Percentiles rank a stretch among this genome's conserved stretches.
Conservation (phyloP, 2,329 filamentous ascomycete genomes). For the Epichloe coenophiala region DNA sequence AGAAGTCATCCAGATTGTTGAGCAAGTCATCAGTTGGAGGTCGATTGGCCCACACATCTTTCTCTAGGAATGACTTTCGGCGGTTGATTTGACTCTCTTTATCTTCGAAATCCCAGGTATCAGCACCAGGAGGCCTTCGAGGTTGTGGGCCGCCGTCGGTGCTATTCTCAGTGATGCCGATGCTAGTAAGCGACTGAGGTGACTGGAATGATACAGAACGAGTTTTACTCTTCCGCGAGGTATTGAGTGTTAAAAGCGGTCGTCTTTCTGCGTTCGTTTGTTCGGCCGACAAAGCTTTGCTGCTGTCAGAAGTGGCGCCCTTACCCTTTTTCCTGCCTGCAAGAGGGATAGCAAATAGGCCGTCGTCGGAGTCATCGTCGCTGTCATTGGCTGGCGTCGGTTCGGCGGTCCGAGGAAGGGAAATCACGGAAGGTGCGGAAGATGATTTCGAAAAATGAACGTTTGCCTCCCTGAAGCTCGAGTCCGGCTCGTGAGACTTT, state of each 20-base stretch:
- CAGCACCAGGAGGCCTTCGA: slow-evolving; percentile 38
- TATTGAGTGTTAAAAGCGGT: slow-evolving; percentile 51
- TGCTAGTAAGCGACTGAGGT: slow-evolving; percentile 29
- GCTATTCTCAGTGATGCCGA: slow-evolving; percentile 25
- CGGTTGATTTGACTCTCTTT: slow-evolving; percentile 50
- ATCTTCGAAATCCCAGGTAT: slow-evolving; percentile 47
- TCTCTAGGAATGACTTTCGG: slow-evolving; percentile 80
- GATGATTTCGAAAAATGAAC: slow-evolving; percentile 56
- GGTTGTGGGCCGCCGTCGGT: slow-evolving; percentile 25
- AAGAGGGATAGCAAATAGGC: slow-evolving; percentile 66
- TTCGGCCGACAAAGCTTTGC: slow-evolving; percentile 6
- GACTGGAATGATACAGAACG: slow-evolving; percentile 57
- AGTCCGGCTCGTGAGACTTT: slow-evolving; percentile 52
- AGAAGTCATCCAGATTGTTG: slow-evolving; percentile 96
- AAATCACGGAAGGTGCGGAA: slow-evolving; percentile 22
- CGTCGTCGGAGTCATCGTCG: slow-evolving; percentile 84
- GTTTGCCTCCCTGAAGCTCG: slow-evolving; percentile 68
- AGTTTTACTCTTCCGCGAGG: slow-evolving; percentile 44
- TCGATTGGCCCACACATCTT: slow-evolving; percentile 93
- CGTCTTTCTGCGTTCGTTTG: slow-evolving; percentile 28
- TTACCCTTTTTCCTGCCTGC: slow-evolving; percentile 29
- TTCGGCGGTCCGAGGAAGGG: slow-evolving; percentile 18
- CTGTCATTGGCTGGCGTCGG: slow-evolving; percentile 40
- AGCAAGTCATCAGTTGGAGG: slow-evolving; percentile 91
- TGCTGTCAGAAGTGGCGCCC: slow-evolving; percentile 6